Evolutionary conservation across 176 grass and related monocot species (phyloP), one percentile per base, ranked within the genome.

Genomic region (Puya raimondii): DNA sequence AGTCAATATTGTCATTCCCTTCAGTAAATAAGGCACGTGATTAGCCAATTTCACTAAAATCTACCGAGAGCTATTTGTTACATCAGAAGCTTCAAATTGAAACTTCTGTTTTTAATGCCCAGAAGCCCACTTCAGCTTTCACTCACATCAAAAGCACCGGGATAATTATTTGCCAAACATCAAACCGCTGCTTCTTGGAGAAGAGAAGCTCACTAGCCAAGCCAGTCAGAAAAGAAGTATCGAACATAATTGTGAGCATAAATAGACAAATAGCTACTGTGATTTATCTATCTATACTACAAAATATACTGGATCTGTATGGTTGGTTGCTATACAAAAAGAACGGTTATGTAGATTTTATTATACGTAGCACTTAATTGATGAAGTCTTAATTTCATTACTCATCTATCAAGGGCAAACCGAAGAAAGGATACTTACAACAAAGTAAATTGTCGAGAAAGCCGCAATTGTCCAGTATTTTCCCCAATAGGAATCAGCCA

Each of bases 401-500:
- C 63, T 53, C 47, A 49, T 16, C 49, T 50, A 70, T 63, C 54
- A 80, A 27, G 12, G 22, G 47, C 54, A 51, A 51, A 15, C 61
- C 20, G 48, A 49, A 33, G 11, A 59, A 66, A 68, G 29, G 65
- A 63, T 72, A 85, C 86, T 97, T 85, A 97, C 93, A 79, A 90
- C 64, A 66, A 97, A 74, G 71, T 97, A 92, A 71, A 92, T 9
- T 27, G 76, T 75, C 26, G 93, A 92, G 74, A 97, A 97, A 72
- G 79, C 78, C 57, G 74, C 77, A 75, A 97, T 92, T 29, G 93
- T 92, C 80, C 74, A 72, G 74, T 87, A 92, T 53, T 84, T 91
- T 15, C 93, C 93, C 86, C 86, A 96, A 10, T 77, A 85, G 26
- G 89, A 89, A 70, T 96, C 93, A 66, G 93, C 93, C 65, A 96